phyloP scores from a whole-genome alignment of 1,139 yeast genomes.

The Saccharomyces hybrid region DNA sequence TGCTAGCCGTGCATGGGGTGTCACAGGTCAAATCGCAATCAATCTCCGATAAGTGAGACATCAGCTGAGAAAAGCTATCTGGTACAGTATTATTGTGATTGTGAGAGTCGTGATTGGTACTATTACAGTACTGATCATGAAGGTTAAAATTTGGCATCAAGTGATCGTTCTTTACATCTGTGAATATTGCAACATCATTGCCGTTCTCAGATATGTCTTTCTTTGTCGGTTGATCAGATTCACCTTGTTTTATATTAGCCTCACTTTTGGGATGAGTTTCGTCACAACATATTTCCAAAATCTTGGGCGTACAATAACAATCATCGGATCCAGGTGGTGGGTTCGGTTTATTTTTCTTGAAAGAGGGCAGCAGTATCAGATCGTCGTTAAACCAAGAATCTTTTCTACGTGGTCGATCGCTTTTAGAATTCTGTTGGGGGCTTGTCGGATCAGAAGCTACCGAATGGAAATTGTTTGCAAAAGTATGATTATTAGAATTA shows the following conservation, averaged over 20 bases:
- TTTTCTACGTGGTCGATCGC: neutral
- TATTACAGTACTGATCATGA: neutral
- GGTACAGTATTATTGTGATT: neutral
- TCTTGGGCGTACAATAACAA: slow-evolving; percentile 31
- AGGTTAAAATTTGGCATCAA: neutral
- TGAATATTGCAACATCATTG: slow-evolving; percentile 1
- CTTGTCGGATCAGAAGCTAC: neutral
- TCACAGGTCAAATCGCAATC: slow-evolving; percentile 24
- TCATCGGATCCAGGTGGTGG: slow-evolving; percentile 6
- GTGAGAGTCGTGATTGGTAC: neutral
- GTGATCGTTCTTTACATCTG: neutral
- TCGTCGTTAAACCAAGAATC: neutral
- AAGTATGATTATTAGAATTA: neutral
- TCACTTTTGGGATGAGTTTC: slow-evolving; percentile 19
- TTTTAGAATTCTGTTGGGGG: neutral
- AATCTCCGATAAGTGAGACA: slow-evolving; percentile 18
- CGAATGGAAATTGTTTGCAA: neutral
- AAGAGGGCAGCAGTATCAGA: neutral
- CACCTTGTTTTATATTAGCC: neutral
- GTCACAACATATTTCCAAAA: slow-evolving; percentile 36
- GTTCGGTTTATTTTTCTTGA: slow-evolving; percentile 3
- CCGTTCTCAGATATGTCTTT: neutral
- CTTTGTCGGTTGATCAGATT: neutral
- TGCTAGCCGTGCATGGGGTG: slow-evolving; percentile 4
- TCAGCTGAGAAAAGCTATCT: neutral